Conservation (phyloP, 345 rosid species). For the Kandelia obovata region DNA sequence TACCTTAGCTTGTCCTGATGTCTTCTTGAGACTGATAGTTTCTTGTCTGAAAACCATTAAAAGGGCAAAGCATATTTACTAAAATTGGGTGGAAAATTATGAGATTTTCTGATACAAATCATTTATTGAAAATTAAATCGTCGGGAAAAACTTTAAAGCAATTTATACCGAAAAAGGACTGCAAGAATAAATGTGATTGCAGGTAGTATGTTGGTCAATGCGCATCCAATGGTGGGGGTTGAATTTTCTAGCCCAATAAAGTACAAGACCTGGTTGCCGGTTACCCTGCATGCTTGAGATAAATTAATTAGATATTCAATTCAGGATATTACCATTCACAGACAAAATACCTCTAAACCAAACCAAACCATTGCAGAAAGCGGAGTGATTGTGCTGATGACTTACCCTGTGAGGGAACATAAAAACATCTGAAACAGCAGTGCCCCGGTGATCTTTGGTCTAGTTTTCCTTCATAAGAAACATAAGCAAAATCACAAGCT, state of each 20-base stretch:
- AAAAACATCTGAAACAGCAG: slow-evolving; percentile 60
- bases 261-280: slow-evolving; percentile 73
- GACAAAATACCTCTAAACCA: too few relatives aligned
- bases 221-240: slow-evolving; percentile 80
- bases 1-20: slow-evolving; percentile 75
- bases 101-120: not conserved
- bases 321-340: too few relatives aligned
- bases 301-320: not conserved
- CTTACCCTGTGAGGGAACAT: slow-evolving; percentile 88
- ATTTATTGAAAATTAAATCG: not conserved
- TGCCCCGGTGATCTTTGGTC: slow-evolving; percentile 56
- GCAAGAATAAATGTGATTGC: slow-evolving; percentile 78
- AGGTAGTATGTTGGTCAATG: slow-evolving; percentile 70
- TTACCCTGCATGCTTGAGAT: slow-evolving; percentile 40
- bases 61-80: not conserved
- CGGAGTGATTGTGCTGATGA: not conserved
- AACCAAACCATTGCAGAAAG: too few relatives aligned
- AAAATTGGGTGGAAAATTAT: too few relatives aligned
- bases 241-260: slow-evolving; percentile 73
- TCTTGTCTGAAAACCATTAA: slow-evolving; percentile 56
- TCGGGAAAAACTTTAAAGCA: not conserved
- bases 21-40: slow-evolving; percentile 47
- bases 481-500: not conserved
- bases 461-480: slow-evolving; percentile 56
- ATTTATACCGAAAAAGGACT: slow-evolving; percentile 55